phyloP scores from a whole-genome alignment of 805 yeast genomes.

The Candida nonsorbophila region DNA sequence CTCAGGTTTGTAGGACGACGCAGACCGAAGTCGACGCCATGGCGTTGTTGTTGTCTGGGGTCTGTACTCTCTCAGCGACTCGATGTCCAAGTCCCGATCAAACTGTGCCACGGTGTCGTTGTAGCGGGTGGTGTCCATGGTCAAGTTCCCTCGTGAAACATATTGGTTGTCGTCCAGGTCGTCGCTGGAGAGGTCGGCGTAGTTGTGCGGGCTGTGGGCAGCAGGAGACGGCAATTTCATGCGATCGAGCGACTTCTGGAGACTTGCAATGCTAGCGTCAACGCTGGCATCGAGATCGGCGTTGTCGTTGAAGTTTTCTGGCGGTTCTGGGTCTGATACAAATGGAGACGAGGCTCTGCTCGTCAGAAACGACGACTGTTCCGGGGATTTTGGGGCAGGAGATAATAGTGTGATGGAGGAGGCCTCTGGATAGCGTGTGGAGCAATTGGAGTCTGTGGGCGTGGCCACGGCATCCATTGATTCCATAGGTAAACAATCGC shows the following conservation, averaged over 20 bases:
- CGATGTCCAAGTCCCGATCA: conserved; percentile 15
- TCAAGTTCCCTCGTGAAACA: conserved; percentile 1
- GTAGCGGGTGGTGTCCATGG: conserved; percentile 8
- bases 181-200: no score
- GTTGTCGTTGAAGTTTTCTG: conserved; percentile 1
- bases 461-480: no score
- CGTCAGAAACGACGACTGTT: conserved; percentile 5
- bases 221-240: conserved; percentile 5
- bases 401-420: no score
- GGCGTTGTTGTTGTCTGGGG: no score
- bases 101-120: conserved; percentile 19
- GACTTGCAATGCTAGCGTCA: conserved; percentile 9
- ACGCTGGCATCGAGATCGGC: conserved; percentile 3
- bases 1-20: no score
- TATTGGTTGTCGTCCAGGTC: no score
- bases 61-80: no score
- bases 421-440: no score
- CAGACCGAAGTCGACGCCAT: no score
- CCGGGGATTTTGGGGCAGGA: no score
- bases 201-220: conserved; percentile 2
- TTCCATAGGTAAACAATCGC: no score
- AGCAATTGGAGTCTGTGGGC: no score
- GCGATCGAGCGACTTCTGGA: conserved; percentile 9
- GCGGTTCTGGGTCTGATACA: conserved; percentile 13
- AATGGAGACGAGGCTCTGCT: conserved; percentile 13